phyloP scores from a whole-genome alignment of 257 asterid species.

The Rehmannia glutinosa region DNA sequence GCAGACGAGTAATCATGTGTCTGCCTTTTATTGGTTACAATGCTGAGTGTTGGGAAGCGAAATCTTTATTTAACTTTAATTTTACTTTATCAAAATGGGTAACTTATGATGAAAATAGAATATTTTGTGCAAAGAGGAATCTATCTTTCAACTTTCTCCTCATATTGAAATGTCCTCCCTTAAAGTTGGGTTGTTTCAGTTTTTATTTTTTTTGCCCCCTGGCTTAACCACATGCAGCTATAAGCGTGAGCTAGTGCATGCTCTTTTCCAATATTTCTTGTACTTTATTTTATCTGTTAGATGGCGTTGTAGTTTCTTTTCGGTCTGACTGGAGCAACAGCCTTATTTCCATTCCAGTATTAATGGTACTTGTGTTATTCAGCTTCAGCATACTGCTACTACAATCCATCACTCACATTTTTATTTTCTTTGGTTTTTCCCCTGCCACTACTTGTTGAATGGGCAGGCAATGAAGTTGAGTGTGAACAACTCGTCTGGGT shows the following conservation, averaged over 20 bases:
- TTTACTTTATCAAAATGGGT: neutral
- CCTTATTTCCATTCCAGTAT: neutral
- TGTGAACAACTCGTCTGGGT: conserved; percentile 97
- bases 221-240: neutral
- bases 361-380: neutral
- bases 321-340: conserved; percentile 7
- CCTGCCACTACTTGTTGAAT: conserved; percentile 24
- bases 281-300: conserved; percentile 9
- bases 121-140: conserved; percentile 2
- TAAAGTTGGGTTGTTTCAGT: neutral
- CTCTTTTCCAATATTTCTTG: conserved; percentile 9
- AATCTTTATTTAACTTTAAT: neutral
- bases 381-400: conserved; percentile 12
- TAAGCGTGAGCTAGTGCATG: conserved; percentile 15
- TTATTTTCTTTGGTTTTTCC: conserved; percentile 4
- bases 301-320: conserved; percentile 6
- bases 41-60: conserved; percentile 9
- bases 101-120: conserved; percentile 8
- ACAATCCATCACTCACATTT: conserved; percentile 14
- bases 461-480: conserved; percentile 96
- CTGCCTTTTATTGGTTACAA: conserved; percentile 11
- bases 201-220: neutral
- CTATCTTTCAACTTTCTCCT: conserved; percentile 6
- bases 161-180: neutral
- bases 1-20: neutral